Conservation (phyloP, 1,284 basidiomycete species). For the Ceratobasidium sp. region DNA sequence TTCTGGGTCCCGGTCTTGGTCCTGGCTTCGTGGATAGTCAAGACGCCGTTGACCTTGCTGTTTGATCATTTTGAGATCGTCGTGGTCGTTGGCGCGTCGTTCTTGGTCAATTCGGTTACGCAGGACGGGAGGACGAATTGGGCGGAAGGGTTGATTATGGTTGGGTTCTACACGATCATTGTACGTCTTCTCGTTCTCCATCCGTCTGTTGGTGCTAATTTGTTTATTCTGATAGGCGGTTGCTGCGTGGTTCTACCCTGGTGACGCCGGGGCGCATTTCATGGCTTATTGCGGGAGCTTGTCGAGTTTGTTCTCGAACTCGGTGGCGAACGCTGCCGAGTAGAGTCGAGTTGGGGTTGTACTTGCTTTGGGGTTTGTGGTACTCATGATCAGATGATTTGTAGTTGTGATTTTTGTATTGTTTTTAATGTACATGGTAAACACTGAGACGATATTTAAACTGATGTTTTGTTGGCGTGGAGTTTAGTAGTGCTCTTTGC, state of each 20-base stretch:
- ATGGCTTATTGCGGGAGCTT: constrained; percentile 12
- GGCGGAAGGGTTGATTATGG: constrained; percentile 47
- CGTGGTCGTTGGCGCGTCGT: constrained; percentile 41
- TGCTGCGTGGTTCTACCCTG: constrained; percentile 46
- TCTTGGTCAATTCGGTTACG: constrained; percentile 47
- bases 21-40: constrained; percentile 30
- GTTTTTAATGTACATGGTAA: constrained; percentile 16
- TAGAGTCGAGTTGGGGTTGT: background rate
- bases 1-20: constrained; percentile 45
- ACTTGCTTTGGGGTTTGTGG: background rate
- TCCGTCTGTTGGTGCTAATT: background rate
- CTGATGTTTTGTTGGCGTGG: background rate
- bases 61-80: constrained; percentile 46
- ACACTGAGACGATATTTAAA: background rate
- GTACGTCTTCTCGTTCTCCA: constrained; percentile 5
- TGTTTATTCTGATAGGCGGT: constrained; percentile 39
- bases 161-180: constrained; percentile 42
- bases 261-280: constrained; percentile 25
- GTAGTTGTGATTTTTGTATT: constrained; percentile 7
- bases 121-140: constrained; percentile 46
- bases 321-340: background rate
- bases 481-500: background rate
- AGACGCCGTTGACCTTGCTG: constrained; percentile 33
- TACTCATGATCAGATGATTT: background rate
- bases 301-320: background rate